phyloP scores from a whole-genome alignment of 2,329 filamentous ascomycete species.

The Ophiocordyceps camponoti-leonardi region DNA sequence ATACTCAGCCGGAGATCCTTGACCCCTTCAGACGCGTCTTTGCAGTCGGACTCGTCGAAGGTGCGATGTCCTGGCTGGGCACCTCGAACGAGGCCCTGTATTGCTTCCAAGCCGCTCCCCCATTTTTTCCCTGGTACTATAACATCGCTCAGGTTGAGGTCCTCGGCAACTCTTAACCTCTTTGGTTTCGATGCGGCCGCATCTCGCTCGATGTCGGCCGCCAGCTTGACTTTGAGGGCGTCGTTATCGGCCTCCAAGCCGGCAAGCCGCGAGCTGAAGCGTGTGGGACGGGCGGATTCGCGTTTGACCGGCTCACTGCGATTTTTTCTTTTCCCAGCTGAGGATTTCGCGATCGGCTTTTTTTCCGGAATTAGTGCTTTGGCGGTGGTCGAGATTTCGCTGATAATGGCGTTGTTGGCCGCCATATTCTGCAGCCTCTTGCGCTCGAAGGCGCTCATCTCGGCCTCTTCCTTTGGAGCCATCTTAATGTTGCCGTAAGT shows the following conservation, averaged over 20 bases:
- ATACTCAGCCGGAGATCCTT: constrained; percentile 60
- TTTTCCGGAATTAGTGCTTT: constrained; percentile 47
- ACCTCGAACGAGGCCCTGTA: constrained; percentile 39
- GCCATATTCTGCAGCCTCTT: constrained; percentile 75
- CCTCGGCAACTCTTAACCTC: constrained; percentile 30
- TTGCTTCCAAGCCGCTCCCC: constrained; percentile 48
- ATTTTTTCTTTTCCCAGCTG: constrained; percentile 14
- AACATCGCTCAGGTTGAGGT: constrained; percentile 59
- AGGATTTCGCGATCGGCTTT: constrained; percentile 28
- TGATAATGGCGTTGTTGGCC: constrained; percentile 64
- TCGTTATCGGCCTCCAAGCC: constrained; percentile 31
- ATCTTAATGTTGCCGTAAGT: constrained; percentile 14
- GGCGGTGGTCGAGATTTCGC: constrained; percentile 56
- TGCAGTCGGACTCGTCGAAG: constrained; percentile 70
- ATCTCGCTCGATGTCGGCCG: constrained; percentile 28
- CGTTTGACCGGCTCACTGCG: constrained; percentile 25
- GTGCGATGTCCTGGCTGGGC: constrained; percentile 71
- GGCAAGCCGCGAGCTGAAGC: constrained; percentile 40
- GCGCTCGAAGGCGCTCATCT: constrained; percentile 71
- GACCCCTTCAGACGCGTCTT: constrained; percentile 58
- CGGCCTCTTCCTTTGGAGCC: constrained; percentile 25
- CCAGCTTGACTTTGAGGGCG: constrained; percentile 30
- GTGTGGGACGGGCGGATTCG: constrained; percentile 30
- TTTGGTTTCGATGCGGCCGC: constrained; percentile 36
- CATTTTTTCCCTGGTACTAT: constrained; percentile 66